phyloP scores from a whole-genome alignment of 768 basidiomycete genomes.

The Pholiota conissans region DNA sequence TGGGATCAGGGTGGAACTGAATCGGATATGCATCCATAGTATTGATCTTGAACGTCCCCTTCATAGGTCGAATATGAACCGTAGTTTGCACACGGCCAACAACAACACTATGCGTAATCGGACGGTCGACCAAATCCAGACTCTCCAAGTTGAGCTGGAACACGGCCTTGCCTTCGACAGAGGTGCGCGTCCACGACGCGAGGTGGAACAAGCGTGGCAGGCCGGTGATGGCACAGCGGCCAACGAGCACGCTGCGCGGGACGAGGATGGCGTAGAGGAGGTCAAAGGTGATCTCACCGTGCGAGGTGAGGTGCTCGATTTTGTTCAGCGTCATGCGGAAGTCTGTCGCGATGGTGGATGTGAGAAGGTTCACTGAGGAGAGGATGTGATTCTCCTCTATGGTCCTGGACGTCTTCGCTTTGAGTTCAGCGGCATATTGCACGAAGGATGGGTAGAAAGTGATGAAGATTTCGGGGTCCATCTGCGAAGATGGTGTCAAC shows the following conservation, averaged over 20 bases:
- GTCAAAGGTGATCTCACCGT: conserved; percentile 59
- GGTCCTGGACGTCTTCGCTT: conserved; percentile 34
- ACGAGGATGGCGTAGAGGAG: conserved; percentile 56
- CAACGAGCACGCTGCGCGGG: conserved; percentile 50
- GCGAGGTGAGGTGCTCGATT: conserved; percentile 46
- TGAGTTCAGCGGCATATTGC: conserved; percentile 40
- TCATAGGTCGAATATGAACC: conserved; percentile 42
- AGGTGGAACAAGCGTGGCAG: conserved; percentile 52
- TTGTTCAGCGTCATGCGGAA: conserved; percentile 47
- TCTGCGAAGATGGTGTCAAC: conserved; percentile 36
- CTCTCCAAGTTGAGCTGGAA: conserved; percentile 52
- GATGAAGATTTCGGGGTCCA: conserved; percentile 58
- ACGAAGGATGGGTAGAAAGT: conserved; percentile 49
- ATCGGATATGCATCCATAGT: conserved; percentile 53
- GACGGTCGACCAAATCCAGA: conserved; percentile 48
- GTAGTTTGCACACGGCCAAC: conserved; percentile 41
- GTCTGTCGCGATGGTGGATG: conserved; percentile 48
- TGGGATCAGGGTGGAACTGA: conserved; percentile 47
- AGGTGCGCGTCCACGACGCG: conserved; percentile 34
- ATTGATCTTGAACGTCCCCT: conserved; percentile 52
- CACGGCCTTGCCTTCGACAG: conserved; percentile 33
- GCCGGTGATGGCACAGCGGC: conserved; percentile 52
- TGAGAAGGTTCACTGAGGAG: conserved; percentile 49
- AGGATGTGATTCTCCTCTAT: conserved; percentile 42
- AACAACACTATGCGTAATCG: conserved; percentile 32